A percentile compares a stretch with the other conserved stretches of the same genome.
Evolutionary conservation across 2,329 filamentous ascomycete species (phyloP).

Genomic region (Verticillium zaregamsianum): DNA sequence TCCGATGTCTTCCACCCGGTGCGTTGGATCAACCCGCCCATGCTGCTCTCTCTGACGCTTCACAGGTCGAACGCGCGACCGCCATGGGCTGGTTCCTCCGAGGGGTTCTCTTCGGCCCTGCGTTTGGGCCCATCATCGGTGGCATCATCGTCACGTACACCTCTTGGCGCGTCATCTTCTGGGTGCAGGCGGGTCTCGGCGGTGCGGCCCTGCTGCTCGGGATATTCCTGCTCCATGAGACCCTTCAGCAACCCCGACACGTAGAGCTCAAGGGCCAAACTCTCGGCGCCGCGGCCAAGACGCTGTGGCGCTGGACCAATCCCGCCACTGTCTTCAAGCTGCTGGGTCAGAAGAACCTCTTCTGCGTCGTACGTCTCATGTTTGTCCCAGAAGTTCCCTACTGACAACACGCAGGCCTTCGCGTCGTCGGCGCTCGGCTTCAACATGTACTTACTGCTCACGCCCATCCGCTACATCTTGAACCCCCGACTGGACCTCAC

Average conservation of each 20-base stretch:
- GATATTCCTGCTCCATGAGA: constrained; percentile 67
- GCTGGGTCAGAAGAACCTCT: constrained; percentile 65
- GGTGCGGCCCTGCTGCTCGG: constrained; percentile 55
- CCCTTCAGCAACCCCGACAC: constrained; percentile 60
- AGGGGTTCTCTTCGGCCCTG: constrained; percentile 68
- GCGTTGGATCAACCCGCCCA: constrained; percentile 16
- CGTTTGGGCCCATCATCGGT: constrained; percentile 65
- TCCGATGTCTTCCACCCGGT: constrained; percentile 27
- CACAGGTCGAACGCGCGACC: constrained; percentile 59
- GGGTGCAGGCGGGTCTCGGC: constrained; percentile 67
- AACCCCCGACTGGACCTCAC: constrained; percentile 70
- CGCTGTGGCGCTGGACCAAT: constrained; percentile 60
- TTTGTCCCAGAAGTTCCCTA: constrained; percentile 13
- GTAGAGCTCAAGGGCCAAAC: constrained; percentile 56
- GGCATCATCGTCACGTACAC: constrained; percentile 73
- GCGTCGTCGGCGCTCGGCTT: constrained; percentile 63
- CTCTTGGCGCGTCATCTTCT: constrained; percentile 73
- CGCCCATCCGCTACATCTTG: constrained; percentile 67
- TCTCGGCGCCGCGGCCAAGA: constrained; percentile 40
- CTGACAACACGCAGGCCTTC: constrained; percentile 25
- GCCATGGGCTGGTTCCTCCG: constrained; percentile 71
- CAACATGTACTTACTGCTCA: constrained; percentile 64
- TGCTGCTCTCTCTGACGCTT: neutral
- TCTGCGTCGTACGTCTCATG: neutral
- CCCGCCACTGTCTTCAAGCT: constrained; percentile 60